A percentile compares a stretch with the other conserved stretches of the same genome.
Evolutionary conservation across 257 asterid species (phyloP).

Genomic region (Nicotiana sylvestris): DNA sequence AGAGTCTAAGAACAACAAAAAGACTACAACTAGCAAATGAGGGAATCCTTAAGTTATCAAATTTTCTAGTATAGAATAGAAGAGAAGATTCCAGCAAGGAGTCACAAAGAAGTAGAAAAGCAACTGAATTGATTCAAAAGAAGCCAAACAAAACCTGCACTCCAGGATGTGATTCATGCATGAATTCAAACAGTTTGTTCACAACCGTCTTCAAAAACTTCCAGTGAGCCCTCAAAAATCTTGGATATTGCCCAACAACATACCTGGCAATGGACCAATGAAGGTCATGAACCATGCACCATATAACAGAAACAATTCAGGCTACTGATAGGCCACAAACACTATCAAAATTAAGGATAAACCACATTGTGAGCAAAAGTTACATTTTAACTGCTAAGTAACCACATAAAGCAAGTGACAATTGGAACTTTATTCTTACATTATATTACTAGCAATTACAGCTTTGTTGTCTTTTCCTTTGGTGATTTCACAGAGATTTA

Average conservation of each 20-base stretch:
- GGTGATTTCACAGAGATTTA: slow-evolving; percentile 93
- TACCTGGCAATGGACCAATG: slow-evolving; percentile 51
- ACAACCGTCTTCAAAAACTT: slow-evolving; percentile 98
- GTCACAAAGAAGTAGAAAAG: not conserved
- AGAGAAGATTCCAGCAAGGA: too few species aligned
- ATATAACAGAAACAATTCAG: not conserved
- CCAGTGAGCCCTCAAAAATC: slow-evolving; percentile 99
- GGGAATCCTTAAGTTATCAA: not conserved
- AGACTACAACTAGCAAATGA: not conserved
- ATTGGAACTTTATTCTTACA: slow-evolving; percentile 32
- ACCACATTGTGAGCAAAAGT: not conserved
- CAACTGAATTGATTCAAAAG: not conserved
- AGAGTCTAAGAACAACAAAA: not conserved
- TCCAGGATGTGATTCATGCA: slow-evolving; percentile 99
- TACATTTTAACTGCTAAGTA: not conserved
- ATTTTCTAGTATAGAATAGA: too few species aligned
- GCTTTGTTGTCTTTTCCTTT: slow-evolving; percentile 99
- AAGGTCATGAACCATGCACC: not conserved
- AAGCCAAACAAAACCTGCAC: slow-evolving; percentile 66
- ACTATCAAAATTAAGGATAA: not conserved
- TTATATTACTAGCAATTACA: slow-evolving; percentile 98
- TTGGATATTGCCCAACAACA: slow-evolving; percentile 98
- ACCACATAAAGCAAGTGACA: not conserved
- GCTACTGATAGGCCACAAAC: not conserved
- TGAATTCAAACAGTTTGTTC: slow-evolving; percentile 94